Conservation (phyloP, 2,329 filamentous ascomycete genomes). For the Massarina eburnea region DNA sequence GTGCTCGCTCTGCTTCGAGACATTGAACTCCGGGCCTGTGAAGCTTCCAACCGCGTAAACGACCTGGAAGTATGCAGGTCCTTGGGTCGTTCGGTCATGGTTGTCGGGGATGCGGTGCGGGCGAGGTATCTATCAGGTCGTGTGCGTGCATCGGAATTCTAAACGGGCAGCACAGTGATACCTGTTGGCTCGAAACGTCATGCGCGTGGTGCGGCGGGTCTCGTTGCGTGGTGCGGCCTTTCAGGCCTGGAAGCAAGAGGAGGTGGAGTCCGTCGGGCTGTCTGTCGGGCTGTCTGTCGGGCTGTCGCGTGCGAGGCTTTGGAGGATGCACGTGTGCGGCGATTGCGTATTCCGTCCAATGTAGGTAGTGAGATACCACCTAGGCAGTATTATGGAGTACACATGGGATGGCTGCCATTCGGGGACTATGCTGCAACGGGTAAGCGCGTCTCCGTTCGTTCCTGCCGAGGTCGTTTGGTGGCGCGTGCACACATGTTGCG, state of each 20-base stretch:
- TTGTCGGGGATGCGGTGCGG: slow-evolving; percentile 5
- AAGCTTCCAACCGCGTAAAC: slow-evolving; percentile 52
- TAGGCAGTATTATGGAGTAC: not conserved
- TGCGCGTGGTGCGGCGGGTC: slow-evolving; percentile 26
- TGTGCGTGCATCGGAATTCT: slow-evolving; percentile 27
- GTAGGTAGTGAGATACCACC: not conserved
- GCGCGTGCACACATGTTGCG: slow-evolving; percentile 5
- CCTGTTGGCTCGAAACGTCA: slow-evolving; percentile 35
- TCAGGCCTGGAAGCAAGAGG: not conserved
- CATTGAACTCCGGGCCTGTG: slow-evolving; percentile 33
- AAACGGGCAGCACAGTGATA: slow-evolving; percentile 20
- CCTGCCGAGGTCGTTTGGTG: slow-evolving; percentile 1
- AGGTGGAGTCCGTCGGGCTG: not conserved
- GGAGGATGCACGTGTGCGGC: too few species aligned
- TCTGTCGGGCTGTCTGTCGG: too few species aligned
- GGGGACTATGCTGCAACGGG: slow-evolving; percentile 4
- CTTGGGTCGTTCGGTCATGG: slow-evolving; percentile 36
- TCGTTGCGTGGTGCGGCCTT: slow-evolving; percentile 3
- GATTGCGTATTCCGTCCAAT: not conserved
- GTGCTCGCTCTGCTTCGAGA: slow-evolving; percentile 51
- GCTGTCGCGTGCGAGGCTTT: not conserved
- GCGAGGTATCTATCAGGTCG: slow-evolving; percentile 17
- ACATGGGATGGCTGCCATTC: too few species aligned
- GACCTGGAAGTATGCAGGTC: slow-evolving; percentile 49
- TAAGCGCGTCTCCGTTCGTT: not conserved